Conservation (phyloP, 495 filamentous ascomycete species). For the Diplogelasinospora grovesii region DNA sequence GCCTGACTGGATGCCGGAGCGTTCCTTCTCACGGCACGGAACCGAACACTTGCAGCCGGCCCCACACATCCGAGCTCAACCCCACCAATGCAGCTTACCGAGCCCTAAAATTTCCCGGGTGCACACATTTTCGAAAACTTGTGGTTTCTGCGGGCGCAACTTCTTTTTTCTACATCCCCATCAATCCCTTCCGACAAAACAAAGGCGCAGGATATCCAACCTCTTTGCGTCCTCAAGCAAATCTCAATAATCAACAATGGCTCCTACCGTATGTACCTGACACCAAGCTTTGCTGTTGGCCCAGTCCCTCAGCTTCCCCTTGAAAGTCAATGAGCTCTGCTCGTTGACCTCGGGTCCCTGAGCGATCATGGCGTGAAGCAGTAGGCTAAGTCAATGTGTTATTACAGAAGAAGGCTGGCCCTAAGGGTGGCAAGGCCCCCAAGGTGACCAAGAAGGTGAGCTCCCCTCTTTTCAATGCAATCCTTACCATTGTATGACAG, state of each 20-base stretch:
- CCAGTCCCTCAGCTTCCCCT: slow-evolving; percentile 34
- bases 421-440: slow-evolving; percentile 50
- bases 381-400: slow-evolving; percentile 78
- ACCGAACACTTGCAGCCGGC: too few relatives aligned
- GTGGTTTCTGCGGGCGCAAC: not conserved
- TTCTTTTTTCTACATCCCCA: slow-evolving; percentile 6
- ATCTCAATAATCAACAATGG: slow-evolving; percentile 39
- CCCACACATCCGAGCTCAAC: slow-evolving; percentile 1
- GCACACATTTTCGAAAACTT: slow-evolving; percentile 16
- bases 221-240: slow-evolving; percentile 56
- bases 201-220: slow-evolving; percentile 50
- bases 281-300: slow-evolving; percentile 86
- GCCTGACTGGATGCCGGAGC: too few relatives aligned
- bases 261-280: slow-evolving; percentile 65
- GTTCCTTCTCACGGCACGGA: too few relatives aligned
- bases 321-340: too few relatives aligned
- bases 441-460: slow-evolving; percentile 61
- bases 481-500: not conserved
- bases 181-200: slow-evolving; percentile 13
- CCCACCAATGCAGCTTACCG: slow-evolving; percentile 4
- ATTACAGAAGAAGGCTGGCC: slow-evolving; percentile 56
- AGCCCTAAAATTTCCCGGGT: slow-evolving; percentile 20
- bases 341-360: too few relatives aligned
- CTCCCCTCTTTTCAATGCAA: not conserved
- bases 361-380: slow-evolving; percentile 66